Evolutionary conservation across 1,139 yeast genomes (phyloP), one percentile per base, ranked within the genome.

Genomic region (Protomyces gravidus): DNA sequence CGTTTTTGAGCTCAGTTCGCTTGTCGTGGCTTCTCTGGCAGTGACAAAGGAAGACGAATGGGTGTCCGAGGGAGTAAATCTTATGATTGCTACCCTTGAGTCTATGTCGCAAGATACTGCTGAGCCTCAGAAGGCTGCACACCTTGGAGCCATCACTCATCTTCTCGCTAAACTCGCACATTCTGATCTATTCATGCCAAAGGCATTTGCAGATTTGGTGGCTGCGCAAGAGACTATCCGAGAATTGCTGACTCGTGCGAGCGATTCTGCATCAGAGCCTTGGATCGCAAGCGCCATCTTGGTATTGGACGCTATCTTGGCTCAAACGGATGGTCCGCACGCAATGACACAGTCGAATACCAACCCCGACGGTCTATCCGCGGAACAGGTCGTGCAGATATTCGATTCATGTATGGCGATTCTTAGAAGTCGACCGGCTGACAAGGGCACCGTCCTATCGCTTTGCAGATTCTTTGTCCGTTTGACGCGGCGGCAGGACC

Each of bases 381-480:
- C 17, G 11, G 23, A 36, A 23, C 42, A 36, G 5, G 42, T 36
- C 2, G 19, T n/a, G 11, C n/a, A 15, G 19, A 27, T 47, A 36
- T 47, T 47, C 25, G 23, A 27, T 17, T 28, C 55, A 17, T 21
- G 27, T 13, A 21, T 46, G 5, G 28, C 30, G 2, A 9, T 53
- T 11, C 25, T 53, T 6, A 23, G 15, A 23, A 21, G 15, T 15
- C 26, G n/a, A 21, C 32, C 50, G 15, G 19, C 32, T 9, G 55
- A 60, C 30, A 42, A 49, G 42, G 46, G 50, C 21, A 39, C 49
- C 19, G 21, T 47, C 19, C 15, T 63, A 39, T 83, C 82, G 0
- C 70, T 82, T 1, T 75, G 82, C 11, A 75, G 83, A 40, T 67
- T 85, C 1, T 69, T 86, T 60, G 76, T 83, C 0, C 68, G 84